Conservation (phyloP, 2,329 filamentous ascomycete species). For the Teratosphaeria pseudoeucalypti region DNA sequence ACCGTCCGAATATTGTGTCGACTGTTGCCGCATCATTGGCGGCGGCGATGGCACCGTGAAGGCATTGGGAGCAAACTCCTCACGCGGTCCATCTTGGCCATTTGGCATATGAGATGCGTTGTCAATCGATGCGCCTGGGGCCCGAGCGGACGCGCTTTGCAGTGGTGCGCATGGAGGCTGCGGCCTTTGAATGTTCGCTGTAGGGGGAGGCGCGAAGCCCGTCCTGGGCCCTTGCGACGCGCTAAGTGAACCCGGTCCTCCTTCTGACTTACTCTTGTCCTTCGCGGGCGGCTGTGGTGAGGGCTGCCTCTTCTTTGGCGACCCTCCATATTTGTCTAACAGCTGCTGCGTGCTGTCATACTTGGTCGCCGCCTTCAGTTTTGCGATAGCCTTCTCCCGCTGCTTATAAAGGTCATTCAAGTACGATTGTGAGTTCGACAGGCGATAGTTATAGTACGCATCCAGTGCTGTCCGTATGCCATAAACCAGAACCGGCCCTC, state of each 20-base stretch:
- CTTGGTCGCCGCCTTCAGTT: slow-evolving; percentile 87
- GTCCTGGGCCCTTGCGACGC: slow-evolving; percentile 39
- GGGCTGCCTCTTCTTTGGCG: slow-evolving; percentile 33
- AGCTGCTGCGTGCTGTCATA: slow-evolving; percentile 91
- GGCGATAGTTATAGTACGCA: slow-evolving; percentile 70
- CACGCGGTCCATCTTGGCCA: slow-evolving; percentile 23
- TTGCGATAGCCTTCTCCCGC: slow-evolving; percentile 78
- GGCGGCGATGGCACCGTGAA: slow-evolving; percentile 33
- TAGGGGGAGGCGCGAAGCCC: slow-evolving; percentile 50
- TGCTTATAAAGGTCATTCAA: slow-evolving; percentile 69
- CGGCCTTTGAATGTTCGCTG: slow-evolving; percentile 49
- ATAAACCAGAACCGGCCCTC: slow-evolving; percentile 67
- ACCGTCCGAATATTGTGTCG: slow-evolving; percentile 18
- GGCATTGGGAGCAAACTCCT: slow-evolving; percentile 68
- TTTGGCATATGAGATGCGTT: neutral
- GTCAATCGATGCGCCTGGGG: neutral
- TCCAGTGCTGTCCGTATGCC: slow-evolving; percentile 55
- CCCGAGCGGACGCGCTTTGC: neutral
- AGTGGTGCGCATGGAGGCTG: slow-evolving; percentile 1
- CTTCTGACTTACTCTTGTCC: slow-evolving; percentile 11
- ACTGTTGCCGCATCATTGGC: slow-evolving; percentile 6
- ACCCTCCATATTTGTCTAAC: slow-evolving; percentile 83
- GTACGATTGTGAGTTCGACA: slow-evolving; percentile 55
- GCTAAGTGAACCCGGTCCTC: slow-evolving; percentile 8
- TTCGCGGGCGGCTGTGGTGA: slow-evolving; percentile 27